phyloP scores from a whole-genome alignment of 2,329 filamentous ascomycete species.

The Ceratocystis colombiana region DNA sequence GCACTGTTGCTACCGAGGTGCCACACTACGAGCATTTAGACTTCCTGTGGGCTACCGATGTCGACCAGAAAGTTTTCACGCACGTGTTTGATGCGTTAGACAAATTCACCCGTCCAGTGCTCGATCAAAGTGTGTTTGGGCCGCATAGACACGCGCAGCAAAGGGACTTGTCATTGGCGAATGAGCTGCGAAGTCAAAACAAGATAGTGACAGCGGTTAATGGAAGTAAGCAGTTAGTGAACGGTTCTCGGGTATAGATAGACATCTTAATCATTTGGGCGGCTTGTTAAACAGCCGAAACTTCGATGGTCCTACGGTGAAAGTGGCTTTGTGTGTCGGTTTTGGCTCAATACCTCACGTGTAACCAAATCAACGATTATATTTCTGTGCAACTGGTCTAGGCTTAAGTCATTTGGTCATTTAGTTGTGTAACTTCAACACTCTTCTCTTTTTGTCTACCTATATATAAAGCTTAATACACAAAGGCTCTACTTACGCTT shows the following conservation, averaged over 20 bases:
- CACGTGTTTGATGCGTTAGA: conserved; percentile 86
- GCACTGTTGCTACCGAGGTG: conserved; percentile 78
- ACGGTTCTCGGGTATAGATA: neutral
- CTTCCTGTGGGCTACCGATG: conserved; percentile 86
- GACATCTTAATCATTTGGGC: too few relatives aligned
- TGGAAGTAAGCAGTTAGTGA: neutral
- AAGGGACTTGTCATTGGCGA: conserved; percentile 35
- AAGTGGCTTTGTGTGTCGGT: too few relatives aligned
- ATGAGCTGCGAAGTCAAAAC: conserved; percentile 13
- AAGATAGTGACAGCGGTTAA: neutral
- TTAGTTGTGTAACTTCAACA: neutral
- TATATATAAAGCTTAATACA: neutral
- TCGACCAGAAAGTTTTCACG: conserved; percentile 73
- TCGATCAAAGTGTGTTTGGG: conserved; percentile 51
- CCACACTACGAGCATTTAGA: conserved; percentile 94
- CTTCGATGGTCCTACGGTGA: too few relatives aligned
- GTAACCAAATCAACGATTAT: neutral
- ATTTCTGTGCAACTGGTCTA: neutral
- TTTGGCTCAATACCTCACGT: neutral
- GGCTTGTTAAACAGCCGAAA: too few relatives aligned
- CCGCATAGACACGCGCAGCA: conserved; percentile 45
- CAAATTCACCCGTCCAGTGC: conserved; percentile 49
- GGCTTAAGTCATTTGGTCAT: neutral
- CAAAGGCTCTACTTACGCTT: conserved; percentile 33
- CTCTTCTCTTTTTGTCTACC: neutral